Evolutionary conservation across 768 basidiomycete genomes (phyloP), one percentile per base, ranked within the genome.

Genomic region (Lactarius hatsudake): DNA sequence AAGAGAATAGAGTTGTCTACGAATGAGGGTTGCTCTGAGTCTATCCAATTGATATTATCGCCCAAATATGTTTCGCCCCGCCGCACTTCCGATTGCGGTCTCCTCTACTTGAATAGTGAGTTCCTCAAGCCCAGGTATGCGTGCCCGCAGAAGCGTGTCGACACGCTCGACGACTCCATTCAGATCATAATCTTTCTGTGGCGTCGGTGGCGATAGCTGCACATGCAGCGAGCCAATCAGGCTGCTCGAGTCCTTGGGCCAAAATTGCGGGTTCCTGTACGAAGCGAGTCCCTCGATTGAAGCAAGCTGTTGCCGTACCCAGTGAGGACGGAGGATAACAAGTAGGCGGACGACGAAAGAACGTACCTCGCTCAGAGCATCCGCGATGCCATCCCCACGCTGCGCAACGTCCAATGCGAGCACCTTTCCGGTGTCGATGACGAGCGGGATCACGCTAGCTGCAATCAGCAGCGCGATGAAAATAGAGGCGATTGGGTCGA

Each of bases 391-490:
- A 12, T 73, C 74, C 59, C 86, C 83, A 30, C 83, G 81, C 60
- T 85, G 82, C n/a, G 87, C 89, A 30, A 98, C 80, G 73, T 98
- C 97, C 53, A 99, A 79, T 64, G 89, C 87, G 53, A 99, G 83
- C 12, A 98, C 86, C 71, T 86, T 88, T 2, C 93, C 97, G 0
- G 93, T 93, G 76, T 98, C 97, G 70, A 96, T 84, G 26, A 99
- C 94, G 48, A 99, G 87, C 13, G 97, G 97, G 28, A 96, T 82
- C 23, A 99, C 97, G 74, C 94, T 96, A 6, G 93, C 96, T 26
- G 94, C 93, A 72, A 99, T 99, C 70, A 99, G 79, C 10, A 93
- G 78, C 6, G 97, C 97, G 71, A 99, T 99, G 77, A 99, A 96
- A 34, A 99, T 80, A 10, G 94, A 96, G 0, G 97, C 97, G 67